phyloP scores from a whole-genome alignment of 1,284 basidiomycete species.

The Rhodotorula sp. region DNA sequence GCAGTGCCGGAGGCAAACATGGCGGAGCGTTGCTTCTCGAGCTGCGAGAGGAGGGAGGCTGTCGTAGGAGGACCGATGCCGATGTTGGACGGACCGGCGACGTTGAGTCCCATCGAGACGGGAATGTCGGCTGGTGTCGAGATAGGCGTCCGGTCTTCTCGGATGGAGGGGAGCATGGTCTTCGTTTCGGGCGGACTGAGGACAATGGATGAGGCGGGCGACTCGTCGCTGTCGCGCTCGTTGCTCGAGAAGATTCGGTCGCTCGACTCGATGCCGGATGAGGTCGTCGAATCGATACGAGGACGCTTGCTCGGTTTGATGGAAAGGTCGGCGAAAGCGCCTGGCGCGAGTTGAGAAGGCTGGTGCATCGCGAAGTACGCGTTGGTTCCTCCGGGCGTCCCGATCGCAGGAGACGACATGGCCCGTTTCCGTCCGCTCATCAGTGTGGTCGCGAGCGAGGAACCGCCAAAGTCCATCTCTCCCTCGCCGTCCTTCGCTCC shows the following conservation, averaged over 20 bases:
- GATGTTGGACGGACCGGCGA: background rate
- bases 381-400: constrained; percentile 9
- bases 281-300: constrained; percentile 15
- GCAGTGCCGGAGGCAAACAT: constrained; percentile 7
- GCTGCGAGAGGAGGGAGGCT: constrained; percentile 14
- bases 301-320: constrained; percentile 20
- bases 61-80: background rate
- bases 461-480: constrained; percentile 6
- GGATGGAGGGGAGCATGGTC: background rate
- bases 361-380: constrained; percentile 9
- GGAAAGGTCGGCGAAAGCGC: background rate
- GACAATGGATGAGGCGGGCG: constrained; percentile 28
- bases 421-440: constrained; percentile 21
- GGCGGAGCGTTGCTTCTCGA: constrained; percentile 16
- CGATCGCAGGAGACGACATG: constrained; percentile 19
- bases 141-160: too few relatives aligned
- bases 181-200: constrained; percentile 20
- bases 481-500: background rate
- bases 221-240: constrained; percentile 17
- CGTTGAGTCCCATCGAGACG: background rate
- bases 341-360: background rate
- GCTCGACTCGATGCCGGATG: background rate
- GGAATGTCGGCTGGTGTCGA: background rate
- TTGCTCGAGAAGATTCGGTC: constrained; percentile 7
- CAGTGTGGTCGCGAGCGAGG: background rate